Evolutionary conservation across 768 basidiomycete species (phyloP).

Genomic region (Tephrocybe rancida): DNA sequence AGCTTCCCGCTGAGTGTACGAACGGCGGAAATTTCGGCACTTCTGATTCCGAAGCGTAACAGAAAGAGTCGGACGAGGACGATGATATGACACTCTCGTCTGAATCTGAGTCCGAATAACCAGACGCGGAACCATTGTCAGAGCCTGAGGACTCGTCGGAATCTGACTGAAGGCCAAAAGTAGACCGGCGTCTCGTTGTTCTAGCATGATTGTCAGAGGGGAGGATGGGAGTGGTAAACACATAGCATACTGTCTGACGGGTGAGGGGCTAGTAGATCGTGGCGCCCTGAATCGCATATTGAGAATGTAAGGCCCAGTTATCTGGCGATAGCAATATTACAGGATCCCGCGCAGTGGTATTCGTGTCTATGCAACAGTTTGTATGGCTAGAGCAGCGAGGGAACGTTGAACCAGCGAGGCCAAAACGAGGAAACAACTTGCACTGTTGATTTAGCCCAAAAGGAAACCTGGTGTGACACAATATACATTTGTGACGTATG

Average conservation of each 20-base stretch:
- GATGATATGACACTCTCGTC: slow-evolving; percentile 23
- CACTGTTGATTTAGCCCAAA: not conserved
- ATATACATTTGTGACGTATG: not conserved
- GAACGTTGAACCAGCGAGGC: not conserved
- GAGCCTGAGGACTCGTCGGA: slow-evolving; percentile 39
- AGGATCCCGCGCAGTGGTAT: not conserved
- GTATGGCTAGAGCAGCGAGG: too few relatives aligned
- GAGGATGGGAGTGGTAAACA: not conserved
- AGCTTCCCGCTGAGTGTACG: slow-evolving; percentile 9
- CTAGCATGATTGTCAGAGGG: not conserved
- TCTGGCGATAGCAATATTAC: not conserved
- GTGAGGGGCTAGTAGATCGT: slow-evolving; percentile 17
- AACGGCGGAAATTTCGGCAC: slow-evolving; percentile 36
- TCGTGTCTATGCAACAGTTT: too few relatives aligned
- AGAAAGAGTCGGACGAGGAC: slow-evolving; percentile 38
- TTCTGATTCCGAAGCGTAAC: slow-evolving; percentile 46
- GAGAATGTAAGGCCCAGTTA: not conserved
- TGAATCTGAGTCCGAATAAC: slow-evolving; percentile 37
- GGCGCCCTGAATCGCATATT: slow-evolving; percentile 56
- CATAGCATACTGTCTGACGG: slow-evolving; percentile 13
- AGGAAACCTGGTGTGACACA: slow-evolving; percentile 3
- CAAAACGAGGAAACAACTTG: not conserved
- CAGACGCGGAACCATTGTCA: slow-evolving; percentile 30
- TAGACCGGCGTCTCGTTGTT: slow-evolving; percentile 43
- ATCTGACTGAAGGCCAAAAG: slow-evolving; percentile 57